Percentiles rank a stretch among this genome's conserved stretches.
These are phyloP conservation scores for Lichtheimia ramosa DNA, from an alignment of 371 early-diverging fungal species.

Conservation along the genomic window DNA sequence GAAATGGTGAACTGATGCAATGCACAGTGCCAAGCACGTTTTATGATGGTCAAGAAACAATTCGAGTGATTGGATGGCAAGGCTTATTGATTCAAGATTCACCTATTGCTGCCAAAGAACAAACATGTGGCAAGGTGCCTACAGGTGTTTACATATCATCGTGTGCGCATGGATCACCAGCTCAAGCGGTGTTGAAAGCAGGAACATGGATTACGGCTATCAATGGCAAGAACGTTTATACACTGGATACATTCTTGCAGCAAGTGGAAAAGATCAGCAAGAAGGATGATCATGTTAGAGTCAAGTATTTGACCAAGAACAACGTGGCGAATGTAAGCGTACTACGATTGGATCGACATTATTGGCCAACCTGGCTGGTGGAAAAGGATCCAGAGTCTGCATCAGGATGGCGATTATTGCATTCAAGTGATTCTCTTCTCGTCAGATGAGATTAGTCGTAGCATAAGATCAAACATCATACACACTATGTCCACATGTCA, in stretches of 20 bases:
- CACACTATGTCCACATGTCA: too few relatives aligned
- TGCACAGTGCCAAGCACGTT: slow-evolving; percentile 52
- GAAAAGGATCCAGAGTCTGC: slow-evolving; percentile 38
- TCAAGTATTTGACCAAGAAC: slow-evolving; percentile 60
- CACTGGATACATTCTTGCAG: slow-evolving; percentile 45
- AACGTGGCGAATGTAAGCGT: slow-evolving; percentile 54
- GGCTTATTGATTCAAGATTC: slow-evolving; percentile 82
- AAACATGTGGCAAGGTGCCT: slow-evolving; percentile 64
- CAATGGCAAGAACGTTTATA: slow-evolving; percentile 39
- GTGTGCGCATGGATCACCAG: slow-evolving; percentile 70
- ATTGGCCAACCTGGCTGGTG: slow-evolving; percentile 74
- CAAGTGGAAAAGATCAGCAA: slow-evolving; percentile 20
- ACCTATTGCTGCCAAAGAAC: slow-evolving; percentile 80
- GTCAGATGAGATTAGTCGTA: too few relatives aligned
- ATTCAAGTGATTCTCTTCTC: too few relatives aligned
- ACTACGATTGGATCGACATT: slow-evolving; percentile 65
- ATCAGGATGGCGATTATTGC: slow-evolving; percentile 50
- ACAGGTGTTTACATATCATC: slow-evolving; percentile 74
- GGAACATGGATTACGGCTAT: slow-evolving; percentile 72
- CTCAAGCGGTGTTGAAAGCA: slow-evolving; percentile 56
- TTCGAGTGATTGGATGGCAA: slow-evolving; percentile 78
- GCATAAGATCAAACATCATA: too few relatives aligned
- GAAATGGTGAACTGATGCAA: too few relatives aligned
- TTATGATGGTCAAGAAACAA: slow-evolving; percentile 56
- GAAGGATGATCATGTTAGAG: slow-evolving; percentile 18